phyloP scores from a whole-genome alignment of 306 rosid genomes.

The Leucaena leucocephala region DNA sequence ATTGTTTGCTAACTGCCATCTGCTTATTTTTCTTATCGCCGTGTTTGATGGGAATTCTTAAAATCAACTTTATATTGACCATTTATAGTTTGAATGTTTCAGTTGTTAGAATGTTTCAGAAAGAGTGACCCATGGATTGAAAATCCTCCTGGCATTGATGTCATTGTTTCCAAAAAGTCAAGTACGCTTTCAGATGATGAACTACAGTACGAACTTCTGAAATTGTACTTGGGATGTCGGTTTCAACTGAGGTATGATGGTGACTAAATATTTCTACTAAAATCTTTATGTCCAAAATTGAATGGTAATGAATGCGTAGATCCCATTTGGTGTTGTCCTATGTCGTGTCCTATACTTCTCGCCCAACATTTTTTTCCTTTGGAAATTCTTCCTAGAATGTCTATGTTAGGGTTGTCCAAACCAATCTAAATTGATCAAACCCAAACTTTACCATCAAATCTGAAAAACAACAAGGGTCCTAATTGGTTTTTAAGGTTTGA shows the following conservation, averaged over 20 bases:
- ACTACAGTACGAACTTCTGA: conserved; percentile 63
- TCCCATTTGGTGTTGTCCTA: not conserved
- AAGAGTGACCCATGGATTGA: conserved; percentile 73
- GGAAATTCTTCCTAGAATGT: not conserved
- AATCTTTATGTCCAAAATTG: not conserved
- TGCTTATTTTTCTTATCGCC: not conserved
- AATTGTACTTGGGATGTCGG: conserved; percentile 55
- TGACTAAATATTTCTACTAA: not conserved
- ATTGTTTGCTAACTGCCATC: not conserved
- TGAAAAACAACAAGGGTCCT: not conserved
- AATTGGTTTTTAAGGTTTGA: not conserved
- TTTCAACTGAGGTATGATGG: conserved; percentile 69
- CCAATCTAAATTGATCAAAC: not conserved
- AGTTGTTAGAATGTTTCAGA: conserved; percentile 66
- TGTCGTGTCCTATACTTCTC: conserved; percentile 7
- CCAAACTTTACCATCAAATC: not conserved
- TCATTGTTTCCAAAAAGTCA: conserved; percentile 38
- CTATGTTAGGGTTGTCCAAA: not conserved
- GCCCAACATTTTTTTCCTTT: not conserved
- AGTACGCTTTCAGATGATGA: conserved; percentile 35
- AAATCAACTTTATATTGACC: conserved; percentile 6
- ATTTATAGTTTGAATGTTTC: conserved; percentile 45
- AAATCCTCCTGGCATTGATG: conserved; percentile 30
- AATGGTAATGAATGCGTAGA: conserved; percentile 12
- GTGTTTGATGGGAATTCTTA: not conserved